phyloP scores from a whole-genome alignment of 345 rosid genomes.

The Populus alba region DNA sequence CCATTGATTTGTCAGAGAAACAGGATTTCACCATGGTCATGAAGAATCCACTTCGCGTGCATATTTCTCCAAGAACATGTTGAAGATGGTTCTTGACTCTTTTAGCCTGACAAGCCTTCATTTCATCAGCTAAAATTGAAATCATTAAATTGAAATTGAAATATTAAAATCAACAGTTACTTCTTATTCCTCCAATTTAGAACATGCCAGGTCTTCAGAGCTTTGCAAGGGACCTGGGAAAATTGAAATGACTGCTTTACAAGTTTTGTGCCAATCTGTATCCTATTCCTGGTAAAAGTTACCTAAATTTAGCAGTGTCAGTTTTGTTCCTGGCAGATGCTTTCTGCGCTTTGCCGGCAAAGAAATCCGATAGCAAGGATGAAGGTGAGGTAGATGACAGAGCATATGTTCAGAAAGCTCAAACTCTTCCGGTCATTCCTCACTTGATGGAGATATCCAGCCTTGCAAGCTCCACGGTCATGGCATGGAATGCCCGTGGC shows the following conservation, averaged over 20 bases:
- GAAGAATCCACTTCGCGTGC: constrained; percentile 5
- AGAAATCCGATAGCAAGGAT: background rate
- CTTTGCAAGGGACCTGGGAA: background rate
- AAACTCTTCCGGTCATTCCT: background rate
- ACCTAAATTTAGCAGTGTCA: background rate
- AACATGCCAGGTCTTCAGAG: background rate
- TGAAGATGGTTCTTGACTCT: background rate
- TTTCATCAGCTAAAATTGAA: no score
- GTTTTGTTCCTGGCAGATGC: background rate
- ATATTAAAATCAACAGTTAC: no score
- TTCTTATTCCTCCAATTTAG: background rate
- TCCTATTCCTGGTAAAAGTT: background rate
- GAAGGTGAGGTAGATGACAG: background rate
- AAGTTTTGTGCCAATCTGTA: no score
- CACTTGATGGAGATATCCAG: background rate
- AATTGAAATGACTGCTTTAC: background rate
- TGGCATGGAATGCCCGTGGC: background rate
- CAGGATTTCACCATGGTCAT: constrained; percentile 16
- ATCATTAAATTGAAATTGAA: no score
- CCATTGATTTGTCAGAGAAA: constrained; percentile 16
- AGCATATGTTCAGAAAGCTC: background rate
- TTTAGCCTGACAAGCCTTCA: no score
- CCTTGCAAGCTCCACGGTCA: background rate
- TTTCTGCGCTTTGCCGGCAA: background rate
- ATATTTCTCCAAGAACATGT: background rate